phyloP scores from a whole-genome alignment of 495 filamentous ascomycete species.

The Penicillium roqueforti region DNA sequence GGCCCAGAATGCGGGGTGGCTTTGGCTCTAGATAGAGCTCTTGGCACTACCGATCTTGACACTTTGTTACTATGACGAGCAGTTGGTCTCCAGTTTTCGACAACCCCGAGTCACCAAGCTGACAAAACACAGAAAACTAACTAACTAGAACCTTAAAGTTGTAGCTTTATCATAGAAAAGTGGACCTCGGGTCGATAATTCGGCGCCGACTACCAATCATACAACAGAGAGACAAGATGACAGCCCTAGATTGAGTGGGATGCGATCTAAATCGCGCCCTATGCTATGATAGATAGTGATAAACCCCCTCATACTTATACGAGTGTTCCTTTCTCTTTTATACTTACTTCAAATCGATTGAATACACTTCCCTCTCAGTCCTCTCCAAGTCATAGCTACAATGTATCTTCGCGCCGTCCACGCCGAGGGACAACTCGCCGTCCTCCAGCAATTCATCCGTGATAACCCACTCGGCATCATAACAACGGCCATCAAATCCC shows the following conservation, averaged over 20 bases:
- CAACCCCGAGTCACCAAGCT: no score
- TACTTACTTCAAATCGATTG: background rate
- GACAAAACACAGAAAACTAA: no score
- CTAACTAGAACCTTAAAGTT: no score
- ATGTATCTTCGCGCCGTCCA: conserved; percentile 51
- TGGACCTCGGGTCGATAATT: background rate
- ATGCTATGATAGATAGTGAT: background rate
- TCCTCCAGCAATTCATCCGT: conserved; percentile 45
- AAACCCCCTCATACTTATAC: background rate
- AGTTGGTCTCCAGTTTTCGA: no score
- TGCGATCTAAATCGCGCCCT: background rate
- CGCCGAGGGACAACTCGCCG: conserved; percentile 36
- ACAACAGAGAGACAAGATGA: conserved; percentile 2
- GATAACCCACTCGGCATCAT: conserved; percentile 53
- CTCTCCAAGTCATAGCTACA: background rate
- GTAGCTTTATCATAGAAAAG: no score
- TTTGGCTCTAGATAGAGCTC: no score
- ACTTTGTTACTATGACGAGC: no score
- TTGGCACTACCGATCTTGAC: no score
- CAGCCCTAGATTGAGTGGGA: background rate
- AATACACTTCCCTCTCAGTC: background rate
- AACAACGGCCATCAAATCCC: conserved; percentile 49
- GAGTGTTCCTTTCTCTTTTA: no score
- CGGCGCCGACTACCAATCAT: conserved; percentile 18
- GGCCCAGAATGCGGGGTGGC: no score